Base-by-base conservation (phyloP, 805 yeast genomes). In the Spathaspora hagerdaliae region DNA sequence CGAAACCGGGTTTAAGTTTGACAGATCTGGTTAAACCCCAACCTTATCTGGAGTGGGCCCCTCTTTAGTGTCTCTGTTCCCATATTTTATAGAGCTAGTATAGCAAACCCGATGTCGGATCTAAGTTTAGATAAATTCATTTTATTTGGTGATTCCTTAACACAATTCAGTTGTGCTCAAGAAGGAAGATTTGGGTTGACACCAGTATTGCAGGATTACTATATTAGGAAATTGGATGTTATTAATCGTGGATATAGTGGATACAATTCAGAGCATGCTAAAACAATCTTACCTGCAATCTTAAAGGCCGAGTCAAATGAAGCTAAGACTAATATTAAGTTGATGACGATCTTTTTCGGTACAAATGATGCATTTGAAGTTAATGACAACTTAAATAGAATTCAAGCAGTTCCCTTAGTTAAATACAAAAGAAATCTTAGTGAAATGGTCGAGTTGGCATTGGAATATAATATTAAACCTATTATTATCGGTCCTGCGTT, bases 241-340 rank as follows among this genome's bases (percentile, higher is more conserved):
- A 56, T 89, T 1, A 82, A 78, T 36, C 69, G 96, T 47, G 97
- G 97, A 0, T 87, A 69, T 56, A 59, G 81, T 1, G 97, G 97
- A 0, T 90, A 87, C 66, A 87, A 76, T 53, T 65, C 90, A 0
- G 76, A 79, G 32, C 82, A 82, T 65, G 89, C 79, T 0, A 56
- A 69, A 8, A 36, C 50, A 1, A 50, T 68, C 6, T 52, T 70
- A 27, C 69, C 67, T 13, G 63, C 70, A 39, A 53, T 87, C 5
- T 61, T 88, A 31, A 67, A 73, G 19, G 55, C 62, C 4, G 87
- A 65, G 40, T 37, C 39, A 19, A 51, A 52, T 42, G 54, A 50
- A 2, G 42, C 44, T 1, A 45, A 47, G 27, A 55, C 55, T 12
- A 51, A 56, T 26, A 47, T 68, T 31, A 63, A 82, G 49, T 63